phyloP scores from a whole-genome alignment of 2,329 filamentous ascomycete genomes.

The Calycina marina region DNA sequence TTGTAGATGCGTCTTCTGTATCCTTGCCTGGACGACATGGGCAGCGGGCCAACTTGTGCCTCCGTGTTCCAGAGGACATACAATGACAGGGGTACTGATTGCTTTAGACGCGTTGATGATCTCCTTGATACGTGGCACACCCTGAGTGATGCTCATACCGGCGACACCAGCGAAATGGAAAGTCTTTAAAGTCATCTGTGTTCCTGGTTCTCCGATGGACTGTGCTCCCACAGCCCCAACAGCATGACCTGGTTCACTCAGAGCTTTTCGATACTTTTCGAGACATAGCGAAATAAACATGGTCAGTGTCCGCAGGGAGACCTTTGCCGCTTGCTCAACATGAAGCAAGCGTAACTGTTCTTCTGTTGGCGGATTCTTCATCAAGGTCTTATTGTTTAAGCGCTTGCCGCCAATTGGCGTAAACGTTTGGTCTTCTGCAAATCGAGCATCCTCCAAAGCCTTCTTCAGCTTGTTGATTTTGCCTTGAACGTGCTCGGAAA shows the following conservation, averaged over 20 bases:
- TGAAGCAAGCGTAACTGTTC: conserved; percentile 20
- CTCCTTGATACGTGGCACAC: conserved; percentile 99
- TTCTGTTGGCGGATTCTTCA: conserved; percentile 13
- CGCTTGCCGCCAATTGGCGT: conserved; percentile 7
- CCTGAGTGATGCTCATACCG: conserved; percentile 97
- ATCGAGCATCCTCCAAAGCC: conserved; percentile 24
- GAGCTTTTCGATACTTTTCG: conserved; percentile 79
- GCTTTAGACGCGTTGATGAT: conserved; percentile 96
- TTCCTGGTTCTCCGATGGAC: conserved; percentile 95
- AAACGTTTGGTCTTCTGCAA: conserved; percentile 17
- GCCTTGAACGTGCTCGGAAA: not conserved
- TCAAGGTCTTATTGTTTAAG: not conserved
- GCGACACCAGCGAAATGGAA: conserved; percentile 99
- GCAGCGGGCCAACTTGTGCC: conserved; percentile 62
- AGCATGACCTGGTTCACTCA: conserved; percentile 86
- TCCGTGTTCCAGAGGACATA: conserved; percentile 64
- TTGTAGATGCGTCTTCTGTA: conserved; percentile 84
- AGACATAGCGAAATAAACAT: conserved; percentile 72
- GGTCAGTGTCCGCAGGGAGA: conserved; percentile 59
- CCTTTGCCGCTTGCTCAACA: conserved; percentile 63
- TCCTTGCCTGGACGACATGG: conserved; percentile 80
- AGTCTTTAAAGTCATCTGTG: conserved; percentile 97
- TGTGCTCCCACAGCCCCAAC: conserved; percentile 94
- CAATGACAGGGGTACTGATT: conserved; percentile 91
- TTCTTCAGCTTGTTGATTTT: conserved; percentile 20